Base-by-base conservation (phyloP, 192 early-diverging fungal species). In the Ambispora gerdemannii region DNA sequence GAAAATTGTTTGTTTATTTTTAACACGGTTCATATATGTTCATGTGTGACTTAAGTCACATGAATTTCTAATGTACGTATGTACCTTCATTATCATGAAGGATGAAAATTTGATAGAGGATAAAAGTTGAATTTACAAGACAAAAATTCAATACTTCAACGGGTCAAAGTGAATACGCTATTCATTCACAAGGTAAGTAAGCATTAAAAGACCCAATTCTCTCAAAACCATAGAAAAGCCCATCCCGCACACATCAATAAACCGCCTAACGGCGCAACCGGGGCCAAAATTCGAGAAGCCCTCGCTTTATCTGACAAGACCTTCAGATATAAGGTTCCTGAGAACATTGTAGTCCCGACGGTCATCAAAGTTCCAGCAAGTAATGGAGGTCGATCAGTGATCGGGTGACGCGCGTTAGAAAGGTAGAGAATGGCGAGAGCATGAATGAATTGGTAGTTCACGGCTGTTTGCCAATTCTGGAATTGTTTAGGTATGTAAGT, bases 221-320 rank as follows among this genome's bases (percentile, higher is more conserved):
- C 20, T 63, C 47, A 77, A 3, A 80, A 58, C 28, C 75, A 47
- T 0, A 79, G 66, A 38, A 66, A 30, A 27, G 72, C 73, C 86
- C 86, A 87, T 13, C 86, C 86, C 22, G 75, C 84, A 20, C 86
- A 75, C 56, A 86, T 75, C 27, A 71, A 72, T 8, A 84, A 28
- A 20, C 84, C 86, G 27, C 86, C 86, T 36, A 87, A 52, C 10
- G 86, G 86, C 10, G 86, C 86, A 24, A 82, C 58, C 0, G 83
- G 82, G 0, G 84, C 86, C 19, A 87, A 43, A 53, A 76, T 43
- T 43, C 71, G 33, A n/a, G n/a, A n/a, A 35, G 72, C 73, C 31
- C 53, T 65, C 2, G 56, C 61, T 22, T 73, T 61, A 38, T 78
- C 59, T n/a, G n/a, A n/a, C 24, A 86, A 72, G 4, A 76, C 76